Conservation (phyloP, 2,329 filamentous ascomycete species). For the Aurifilum marmelostoma region DNA sequence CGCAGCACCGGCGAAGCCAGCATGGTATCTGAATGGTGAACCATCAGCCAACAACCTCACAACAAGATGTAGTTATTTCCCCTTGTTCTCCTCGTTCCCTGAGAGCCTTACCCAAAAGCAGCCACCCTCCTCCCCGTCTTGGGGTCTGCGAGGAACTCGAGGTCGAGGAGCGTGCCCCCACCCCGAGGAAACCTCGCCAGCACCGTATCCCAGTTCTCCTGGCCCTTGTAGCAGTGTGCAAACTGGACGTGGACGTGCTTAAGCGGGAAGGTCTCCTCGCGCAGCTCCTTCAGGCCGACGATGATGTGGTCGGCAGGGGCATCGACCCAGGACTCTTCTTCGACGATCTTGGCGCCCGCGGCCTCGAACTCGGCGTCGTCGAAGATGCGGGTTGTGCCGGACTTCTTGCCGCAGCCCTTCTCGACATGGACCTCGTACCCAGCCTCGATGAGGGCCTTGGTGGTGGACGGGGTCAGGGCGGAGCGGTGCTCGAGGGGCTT, state of each 20-base stretch:
- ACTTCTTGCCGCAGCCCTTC: conserved; percentile 40
- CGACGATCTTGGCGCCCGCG: conserved; percentile 67
- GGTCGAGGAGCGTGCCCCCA: conserved; percentile 76
- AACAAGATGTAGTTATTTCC: too few relatives aligned
- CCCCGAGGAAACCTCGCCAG: conserved; percentile 79
- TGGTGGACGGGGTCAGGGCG: conserved; percentile 42
- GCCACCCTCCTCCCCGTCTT: conserved; percentile 71
- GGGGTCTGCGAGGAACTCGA: conserved; percentile 79
- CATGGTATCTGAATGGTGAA: conserved; percentile 20
- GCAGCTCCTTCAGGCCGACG: conserved; percentile 77
- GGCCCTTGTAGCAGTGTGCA: conserved; percentile 75
- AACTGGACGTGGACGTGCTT: conserved; percentile 76
- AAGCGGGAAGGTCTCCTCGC: conserved; percentile 71
- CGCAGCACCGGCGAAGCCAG: conserved; percentile 56
- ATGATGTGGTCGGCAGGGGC: conserved; percentile 72
- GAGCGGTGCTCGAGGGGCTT: conserved; percentile 62
- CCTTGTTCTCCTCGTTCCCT: background rate
- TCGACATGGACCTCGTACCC: conserved; percentile 73
- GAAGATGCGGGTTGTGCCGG: conserved; percentile 67
- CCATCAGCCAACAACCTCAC: conserved; percentile 8
- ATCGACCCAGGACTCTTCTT: conserved; percentile 68
- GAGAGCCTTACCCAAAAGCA: conserved; percentile 62
- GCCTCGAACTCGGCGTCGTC: conserved; percentile 64
- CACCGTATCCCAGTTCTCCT: conserved; percentile 77
- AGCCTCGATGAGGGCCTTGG: conserved; percentile 65